Evolutionary conservation across 2,329 filamentous ascomycete genomes (phyloP).

Genomic region (Talaromyces atroroseus): DNA sequence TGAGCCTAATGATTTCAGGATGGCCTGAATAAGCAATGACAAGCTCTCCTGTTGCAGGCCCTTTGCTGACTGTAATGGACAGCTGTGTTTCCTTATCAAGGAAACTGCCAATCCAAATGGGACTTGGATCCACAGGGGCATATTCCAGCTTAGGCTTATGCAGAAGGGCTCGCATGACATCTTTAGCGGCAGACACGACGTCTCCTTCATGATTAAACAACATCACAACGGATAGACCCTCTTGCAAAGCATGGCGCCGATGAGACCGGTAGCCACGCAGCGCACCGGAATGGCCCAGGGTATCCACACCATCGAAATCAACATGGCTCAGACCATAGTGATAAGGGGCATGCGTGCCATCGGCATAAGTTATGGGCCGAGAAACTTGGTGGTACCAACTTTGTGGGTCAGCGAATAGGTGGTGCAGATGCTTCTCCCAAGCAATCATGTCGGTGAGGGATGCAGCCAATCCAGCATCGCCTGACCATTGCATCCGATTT

Average conservation of each 20-base stretch:
- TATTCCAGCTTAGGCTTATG: constrained; percentile 15
- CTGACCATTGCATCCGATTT: constrained; percentile 44
- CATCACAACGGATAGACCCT: constrained; percentile 36
- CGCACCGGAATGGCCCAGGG: constrained; percentile 38
- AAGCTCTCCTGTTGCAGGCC: constrained; percentile 22
- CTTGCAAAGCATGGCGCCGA: constrained; percentile 30
- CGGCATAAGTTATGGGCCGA: constrained; percentile 24
- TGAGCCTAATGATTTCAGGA: constrained; percentile 19
- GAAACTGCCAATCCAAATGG: constrained; percentile 32
- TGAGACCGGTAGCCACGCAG: constrained; percentile 38
- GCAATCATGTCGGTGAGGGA: constrained; percentile 44
- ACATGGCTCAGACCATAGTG: constrained; percentile 31
- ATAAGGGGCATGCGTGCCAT: constrained; percentile 34
- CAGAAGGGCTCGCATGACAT: constrained; percentile 29
- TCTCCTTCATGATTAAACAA: constrained; percentile 38
- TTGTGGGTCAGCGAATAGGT: constrained; percentile 23
- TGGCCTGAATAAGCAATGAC: constrained; percentile 25
- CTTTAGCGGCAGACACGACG: constrained; percentile 21
- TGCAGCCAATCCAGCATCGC: constrained; percentile 42
- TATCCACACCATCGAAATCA: constrained; percentile 22
- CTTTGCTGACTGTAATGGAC: constrained; percentile 24
- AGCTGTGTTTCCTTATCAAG: constrained; percentile 36
- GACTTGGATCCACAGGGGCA: constrained; percentile 12
- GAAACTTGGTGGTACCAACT: constrained; percentile 32
- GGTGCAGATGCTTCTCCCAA: constrained; percentile 40